Base-by-base conservation (phyloP, 2,329 filamentous ascomycete species). In the Camptophora hylomeconis region DNA sequence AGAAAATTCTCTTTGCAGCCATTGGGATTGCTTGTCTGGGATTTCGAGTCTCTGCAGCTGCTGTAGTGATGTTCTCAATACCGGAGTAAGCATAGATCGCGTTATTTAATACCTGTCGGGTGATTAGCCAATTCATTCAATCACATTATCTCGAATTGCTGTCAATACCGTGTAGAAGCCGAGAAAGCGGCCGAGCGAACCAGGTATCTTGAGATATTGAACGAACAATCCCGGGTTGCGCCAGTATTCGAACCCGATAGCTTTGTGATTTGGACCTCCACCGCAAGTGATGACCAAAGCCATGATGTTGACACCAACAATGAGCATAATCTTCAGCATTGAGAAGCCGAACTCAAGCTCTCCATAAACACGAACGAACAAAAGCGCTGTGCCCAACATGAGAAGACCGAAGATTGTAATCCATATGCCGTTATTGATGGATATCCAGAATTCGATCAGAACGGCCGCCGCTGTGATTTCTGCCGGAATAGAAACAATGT, bases 261-360 rank as follows among this genome's bases (percentile, higher is more conserved):
- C 32, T 14, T 32, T 17, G 13, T 30, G 66, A 6, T 72, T 56
- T 0, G 72, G 72, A 6, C 75, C 79, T 24, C 82, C 86, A 20
- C 82, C 84, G 43, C 76, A 26, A 11, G 28, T 28, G 19, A 32
- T 28, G 16, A 31, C 24, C 10, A 39, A 29, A 9, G 23, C 77
- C 54, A 92, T 82, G 44, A 92, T 67, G 33, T 92, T 73, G 37
- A 92, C 76, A 5, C 82, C 84, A 4, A 93, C 69, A 26, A 93
- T 72, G 40, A 78, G 82, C 39, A 41, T n/a, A 8, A 57, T 37
- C 31, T 56, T 57, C 45, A 48, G 51, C 4, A 39, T 41, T 2
- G 49, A 46, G n/a, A 58, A 36, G 49, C 51, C 58, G 31, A 57
- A 60, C 39, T 71, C 65, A 26, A 64, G 56, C 37, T 69, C 66